Evolutionary conservation across 163 green algal genomes (phyloP).

Genomic region (Scenedesmus sp.): DNA sequence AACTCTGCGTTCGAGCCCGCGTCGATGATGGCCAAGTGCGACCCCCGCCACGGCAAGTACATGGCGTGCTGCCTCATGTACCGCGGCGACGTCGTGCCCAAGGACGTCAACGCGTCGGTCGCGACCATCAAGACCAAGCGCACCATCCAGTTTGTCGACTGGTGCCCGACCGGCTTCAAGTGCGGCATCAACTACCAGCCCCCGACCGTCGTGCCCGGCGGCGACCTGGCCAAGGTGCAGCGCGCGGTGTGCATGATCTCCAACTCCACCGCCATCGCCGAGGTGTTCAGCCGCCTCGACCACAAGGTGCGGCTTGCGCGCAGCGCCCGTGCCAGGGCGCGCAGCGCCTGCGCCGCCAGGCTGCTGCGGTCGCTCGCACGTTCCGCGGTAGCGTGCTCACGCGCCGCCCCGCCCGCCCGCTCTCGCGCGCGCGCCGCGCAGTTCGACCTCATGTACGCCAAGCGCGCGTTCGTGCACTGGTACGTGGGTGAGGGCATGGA

Average conservation of each 20-base stretch:
- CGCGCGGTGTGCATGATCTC: conserved; percentile 99
- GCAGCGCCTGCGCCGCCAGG: too few relatives aligned
- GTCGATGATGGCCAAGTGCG: conserved; percentile 99
- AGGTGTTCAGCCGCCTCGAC: conserved; percentile 98
- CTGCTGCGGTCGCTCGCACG: too few relatives aligned
- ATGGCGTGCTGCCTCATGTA: conserved; percentile 99
- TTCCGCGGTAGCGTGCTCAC: too few relatives aligned
- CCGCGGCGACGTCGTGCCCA: conserved; percentile 98
- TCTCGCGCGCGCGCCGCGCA: too few relatives aligned
- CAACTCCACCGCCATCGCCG: conserved; percentile 98
- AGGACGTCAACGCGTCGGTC: conserved; percentile 98
- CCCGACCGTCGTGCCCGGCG: conserved; percentile 96
- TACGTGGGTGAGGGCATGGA: conserved; percentile 98
- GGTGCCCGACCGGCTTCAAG: conserved; percentile 93
- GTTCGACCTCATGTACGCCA: conserved; percentile 99
- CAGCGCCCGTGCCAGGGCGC: too few relatives aligned
- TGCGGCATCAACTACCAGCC: conserved; percentile 98
- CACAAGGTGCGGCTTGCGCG: too few relatives aligned
- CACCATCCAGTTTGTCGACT: conserved; percentile 96
- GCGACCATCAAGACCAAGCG: conserved; percentile 99
- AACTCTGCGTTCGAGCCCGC: conserved; percentile 98
- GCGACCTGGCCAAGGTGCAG: conserved; percentile 99
- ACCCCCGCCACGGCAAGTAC: conserved; percentile 99
- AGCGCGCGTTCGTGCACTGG: conserved; percentile 97
- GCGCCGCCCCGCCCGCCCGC: too few relatives aligned